phyloP scores from a whole-genome alignment of 1,139 yeast species.

The Meyerozyma sp. region DNA sequence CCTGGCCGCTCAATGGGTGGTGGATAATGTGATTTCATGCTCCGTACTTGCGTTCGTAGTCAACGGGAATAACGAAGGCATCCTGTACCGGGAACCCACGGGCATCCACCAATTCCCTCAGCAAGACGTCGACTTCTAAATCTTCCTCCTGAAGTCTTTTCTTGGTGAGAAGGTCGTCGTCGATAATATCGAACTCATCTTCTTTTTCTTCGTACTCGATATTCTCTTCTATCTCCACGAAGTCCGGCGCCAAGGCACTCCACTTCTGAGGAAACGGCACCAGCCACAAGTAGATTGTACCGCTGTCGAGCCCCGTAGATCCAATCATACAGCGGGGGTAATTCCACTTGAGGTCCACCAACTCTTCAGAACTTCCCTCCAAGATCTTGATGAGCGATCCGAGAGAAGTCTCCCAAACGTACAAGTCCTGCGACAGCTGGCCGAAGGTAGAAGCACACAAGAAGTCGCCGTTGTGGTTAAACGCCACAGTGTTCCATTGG shows the following conservation, averaged over 20 bases:
- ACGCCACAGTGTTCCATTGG: constrained; percentile 83
- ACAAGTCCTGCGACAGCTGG: constrained; percentile 79
- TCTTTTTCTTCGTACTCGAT: constrained; percentile 84
- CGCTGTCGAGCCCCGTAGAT: constrained; percentile 87
- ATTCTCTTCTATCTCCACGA: constrained; percentile 90
- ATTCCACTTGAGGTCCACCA: constrained; percentile 85
- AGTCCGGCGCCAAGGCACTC: constrained; percentile 97
- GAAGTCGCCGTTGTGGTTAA: constrained; percentile 78
- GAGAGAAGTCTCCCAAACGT: constrained; percentile 88
- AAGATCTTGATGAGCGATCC: constrained; percentile 84
- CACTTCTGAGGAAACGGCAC: constrained; percentile 84
- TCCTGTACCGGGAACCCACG: constrained; percentile 52
- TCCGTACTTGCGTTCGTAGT: constrained; percentile 18
- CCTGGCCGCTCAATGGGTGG: not conserved
- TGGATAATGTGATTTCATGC: not conserved
- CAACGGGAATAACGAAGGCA: constrained; percentile 42
- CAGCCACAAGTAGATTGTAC: constrained; percentile 79
- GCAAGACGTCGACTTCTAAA: constrained; percentile 59
- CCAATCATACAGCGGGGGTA: constrained; percentile 68
- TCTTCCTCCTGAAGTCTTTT: constrained; percentile 61
- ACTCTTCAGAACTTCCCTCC: constrained; percentile 88
- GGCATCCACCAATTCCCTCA: constrained; percentile 59
- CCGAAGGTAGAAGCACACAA: constrained; percentile 86
- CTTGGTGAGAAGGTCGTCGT: constrained; percentile 56
- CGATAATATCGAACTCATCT: constrained; percentile 85